These are phyloP conservation scores for Delonix regia DNA, from an alignment of 306 rosid genomes.

Conservation along the genomic window DNA sequence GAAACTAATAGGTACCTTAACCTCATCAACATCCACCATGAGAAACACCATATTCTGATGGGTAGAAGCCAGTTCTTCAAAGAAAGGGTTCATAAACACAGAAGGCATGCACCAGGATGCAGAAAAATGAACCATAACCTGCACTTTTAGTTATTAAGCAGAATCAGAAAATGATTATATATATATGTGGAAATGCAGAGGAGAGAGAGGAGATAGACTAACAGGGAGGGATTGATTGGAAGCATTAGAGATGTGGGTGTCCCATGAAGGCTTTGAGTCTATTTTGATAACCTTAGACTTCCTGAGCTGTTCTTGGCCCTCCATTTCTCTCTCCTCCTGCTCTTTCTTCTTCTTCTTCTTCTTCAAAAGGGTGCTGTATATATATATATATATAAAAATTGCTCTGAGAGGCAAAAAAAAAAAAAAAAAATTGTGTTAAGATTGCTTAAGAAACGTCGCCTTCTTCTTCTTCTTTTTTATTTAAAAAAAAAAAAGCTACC, in stretches of 20 bases:
- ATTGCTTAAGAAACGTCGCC: too few relatives aligned
- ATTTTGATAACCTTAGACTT: constrained; percentile 53
- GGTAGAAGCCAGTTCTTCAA: constrained; percentile 47
- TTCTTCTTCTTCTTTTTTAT: too few relatives aligned
- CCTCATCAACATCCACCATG: constrained; percentile 54
- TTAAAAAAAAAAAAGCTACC: too few relatives aligned
- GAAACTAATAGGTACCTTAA: constrained; percentile 53
- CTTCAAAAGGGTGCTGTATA: constrained; percentile 21
- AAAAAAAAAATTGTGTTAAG: background rate
- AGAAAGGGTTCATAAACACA: constrained; percentile 44
- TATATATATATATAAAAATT: too few relatives aligned
- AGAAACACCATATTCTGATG: constrained; percentile 42
- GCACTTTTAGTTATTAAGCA: constrained; percentile 1
- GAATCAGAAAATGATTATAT: background rate
- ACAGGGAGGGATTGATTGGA: constrained; percentile 44
- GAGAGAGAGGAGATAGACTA: background rate
- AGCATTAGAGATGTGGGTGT: constrained; percentile 38
- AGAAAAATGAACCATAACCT: constrained; percentile 59
- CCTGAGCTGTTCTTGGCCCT: constrained; percentile 28
- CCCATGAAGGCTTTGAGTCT: constrained; percentile 46
- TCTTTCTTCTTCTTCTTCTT: background rate
- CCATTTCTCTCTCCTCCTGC: constrained; percentile 36
- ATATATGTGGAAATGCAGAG: background rate
- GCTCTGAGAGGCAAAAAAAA: background rate
- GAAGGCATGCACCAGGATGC: constrained; percentile 63